A percentile compares a stretch with the other conserved stretches of the same genome.
These are phyloP conservation scores for Escallonia herrerae DNA, from an alignment of 129 eudicot genomes.

Conservation along the genomic window DNA sequence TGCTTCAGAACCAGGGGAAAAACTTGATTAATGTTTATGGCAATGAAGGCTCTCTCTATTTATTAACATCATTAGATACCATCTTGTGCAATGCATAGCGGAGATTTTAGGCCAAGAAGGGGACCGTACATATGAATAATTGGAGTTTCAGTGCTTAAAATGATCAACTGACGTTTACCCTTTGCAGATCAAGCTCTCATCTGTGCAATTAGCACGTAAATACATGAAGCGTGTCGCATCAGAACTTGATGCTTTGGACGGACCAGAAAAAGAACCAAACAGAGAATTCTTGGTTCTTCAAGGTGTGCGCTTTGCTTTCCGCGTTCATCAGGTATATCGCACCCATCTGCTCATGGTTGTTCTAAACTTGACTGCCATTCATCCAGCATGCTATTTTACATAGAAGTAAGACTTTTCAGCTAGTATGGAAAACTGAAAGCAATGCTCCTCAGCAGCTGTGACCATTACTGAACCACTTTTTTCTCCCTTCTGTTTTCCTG, in stretches of 20 bases:
- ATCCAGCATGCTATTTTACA: neutral
- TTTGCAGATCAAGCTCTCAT: conserved; percentile 86
- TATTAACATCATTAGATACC: no score
- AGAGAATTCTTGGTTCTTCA: conserved; percentile 89
- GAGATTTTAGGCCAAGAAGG: no score
- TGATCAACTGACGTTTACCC: no score
- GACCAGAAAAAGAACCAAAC: conserved; percentile 94
- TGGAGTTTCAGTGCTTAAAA: no score
- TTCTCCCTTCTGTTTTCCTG: neutral
- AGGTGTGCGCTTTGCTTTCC: conserved; percentile 98
- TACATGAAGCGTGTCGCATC: conserved; percentile 96
- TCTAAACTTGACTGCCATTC: neutral
- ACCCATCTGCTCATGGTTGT: neutral
- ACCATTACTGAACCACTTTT: no score
- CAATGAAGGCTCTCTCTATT: no score
- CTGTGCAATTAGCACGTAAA: conserved; percentile 82
- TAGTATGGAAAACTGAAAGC: no score
- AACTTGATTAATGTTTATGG: no score
- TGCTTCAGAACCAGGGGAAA: neutral
- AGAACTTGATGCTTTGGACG: conserved; percentile 80
- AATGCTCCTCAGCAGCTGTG: no score
- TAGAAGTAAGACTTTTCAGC: no score
- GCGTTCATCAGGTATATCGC: conserved; percentile 82
- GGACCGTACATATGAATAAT: no score
- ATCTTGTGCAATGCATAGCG: no score